Evolutionary conservation across 148 eudicot genomes (phyloP).

Genomic region (Amaranthus cruentus): DNA sequence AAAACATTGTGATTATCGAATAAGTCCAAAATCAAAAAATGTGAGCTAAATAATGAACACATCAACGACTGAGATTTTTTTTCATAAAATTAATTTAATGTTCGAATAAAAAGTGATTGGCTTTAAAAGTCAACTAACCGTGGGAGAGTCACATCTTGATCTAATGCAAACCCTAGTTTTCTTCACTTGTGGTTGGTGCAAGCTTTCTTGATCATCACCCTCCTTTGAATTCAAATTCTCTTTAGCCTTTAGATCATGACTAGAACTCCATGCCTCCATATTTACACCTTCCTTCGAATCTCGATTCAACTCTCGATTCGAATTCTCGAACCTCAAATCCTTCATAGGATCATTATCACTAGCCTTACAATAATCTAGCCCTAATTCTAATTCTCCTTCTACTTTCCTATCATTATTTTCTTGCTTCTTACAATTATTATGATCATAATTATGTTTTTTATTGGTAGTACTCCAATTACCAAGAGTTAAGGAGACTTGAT

Average conservation of each 20-base stretch:
- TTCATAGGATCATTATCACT: too few species aligned
- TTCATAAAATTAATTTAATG: too few species aligned
- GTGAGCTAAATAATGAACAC: too few species aligned
- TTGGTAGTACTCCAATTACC: slow-evolving; percentile 30
- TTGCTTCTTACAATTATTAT: background rate
- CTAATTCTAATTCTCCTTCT: slow-evolving; percentile 23
- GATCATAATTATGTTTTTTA: slow-evolving; percentile 9
- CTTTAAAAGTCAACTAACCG: slow-evolving; percentile 30
- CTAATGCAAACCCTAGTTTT: slow-evolving; percentile 58
- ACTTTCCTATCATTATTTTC: slow-evolving; percentile 19
- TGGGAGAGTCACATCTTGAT: slow-evolving; percentile 45
- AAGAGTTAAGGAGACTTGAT: slow-evolving; percentile 31
- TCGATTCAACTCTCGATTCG: background rate
- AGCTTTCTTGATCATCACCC: slow-evolving; percentile 27
- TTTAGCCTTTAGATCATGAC: slow-evolving; percentile 18
- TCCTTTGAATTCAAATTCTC: slow-evolving; percentile 20
- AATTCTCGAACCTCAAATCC: too few species aligned
- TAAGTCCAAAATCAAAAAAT: too few species aligned
- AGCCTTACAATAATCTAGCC: slow-evolving; percentile 28
- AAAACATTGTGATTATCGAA: too few species aligned
- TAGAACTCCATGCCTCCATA: slow-evolving; percentile 11
- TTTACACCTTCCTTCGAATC: slow-evolving; percentile 10
- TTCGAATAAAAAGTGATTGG: too few species aligned
- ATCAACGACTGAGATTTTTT: too few species aligned
- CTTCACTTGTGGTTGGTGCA: slow-evolving; percentile 40